A percentile compares a stretch with the other conserved stretches of the same genome.
Evolutionary conservation across 2,329 filamentous ascomycete genomes (phyloP).

Genomic region (Xylaria sp.): DNA sequence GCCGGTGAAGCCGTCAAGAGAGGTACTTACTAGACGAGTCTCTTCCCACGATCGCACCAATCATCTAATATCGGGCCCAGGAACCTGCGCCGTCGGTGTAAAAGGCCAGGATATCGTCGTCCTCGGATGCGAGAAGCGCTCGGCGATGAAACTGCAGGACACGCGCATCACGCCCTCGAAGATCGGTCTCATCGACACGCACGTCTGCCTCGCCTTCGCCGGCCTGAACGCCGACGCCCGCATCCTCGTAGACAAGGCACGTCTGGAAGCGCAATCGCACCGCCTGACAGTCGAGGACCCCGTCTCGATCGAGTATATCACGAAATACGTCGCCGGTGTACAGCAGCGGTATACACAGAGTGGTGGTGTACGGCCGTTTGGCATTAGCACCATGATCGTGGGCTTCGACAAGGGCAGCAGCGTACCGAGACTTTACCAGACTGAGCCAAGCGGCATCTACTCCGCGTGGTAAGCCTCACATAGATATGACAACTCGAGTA

Average conservation of each 20-base stretch:
- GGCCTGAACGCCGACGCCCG: constrained; percentile 97
- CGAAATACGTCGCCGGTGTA: constrained; percentile 96
- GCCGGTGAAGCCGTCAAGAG: constrained; percentile 97
- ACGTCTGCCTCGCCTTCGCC: constrained; percentile 96
- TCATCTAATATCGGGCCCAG: constrained; percentile 47
- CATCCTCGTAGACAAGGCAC: constrained; percentile 97
- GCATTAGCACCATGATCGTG: constrained; percentile 95
- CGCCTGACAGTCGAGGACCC: constrained; percentile 96
- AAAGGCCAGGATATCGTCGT: constrained; percentile 95
- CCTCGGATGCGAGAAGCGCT: constrained; percentile 96
- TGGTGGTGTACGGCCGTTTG: constrained; percentile 97
- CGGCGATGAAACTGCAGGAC: constrained; percentile 99
- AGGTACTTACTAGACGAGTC: constrained; percentile 58
- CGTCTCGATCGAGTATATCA: constrained; percentile 98
- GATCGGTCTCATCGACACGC: constrained; percentile 93
- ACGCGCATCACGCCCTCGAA: constrained; percentile 99
- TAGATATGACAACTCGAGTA: constrained; percentile 8
- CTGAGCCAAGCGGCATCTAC: constrained; percentile 99
- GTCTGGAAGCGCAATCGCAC: constrained; percentile 96
- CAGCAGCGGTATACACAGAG: constrained; percentile 99
- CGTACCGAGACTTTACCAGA: constrained; percentile 91
- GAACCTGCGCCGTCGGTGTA: constrained; percentile 96
- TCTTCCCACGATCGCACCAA: neutral
- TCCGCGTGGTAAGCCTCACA: constrained; percentile 80
- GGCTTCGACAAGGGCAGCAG: constrained; percentile 96